Percentiles rank a stretch among this genome's conserved stretches.
Evolutionary conservation across 345 rosid species (phyloP).

Genomic region (Schrenkiella parvula): DNA sequence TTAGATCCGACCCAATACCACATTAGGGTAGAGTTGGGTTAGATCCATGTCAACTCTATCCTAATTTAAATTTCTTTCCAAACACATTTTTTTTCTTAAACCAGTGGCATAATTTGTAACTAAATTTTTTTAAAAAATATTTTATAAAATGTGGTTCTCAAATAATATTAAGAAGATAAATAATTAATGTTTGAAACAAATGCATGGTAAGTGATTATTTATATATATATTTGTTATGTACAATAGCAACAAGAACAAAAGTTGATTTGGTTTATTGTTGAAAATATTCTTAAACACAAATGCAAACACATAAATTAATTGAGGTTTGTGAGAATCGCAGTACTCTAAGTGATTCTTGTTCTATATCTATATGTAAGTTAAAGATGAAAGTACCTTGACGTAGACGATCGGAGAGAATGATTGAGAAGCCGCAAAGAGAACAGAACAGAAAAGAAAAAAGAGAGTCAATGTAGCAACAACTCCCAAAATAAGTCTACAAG

Average conservation of each 20-base stretch:
- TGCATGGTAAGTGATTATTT: neutral
- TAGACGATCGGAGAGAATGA: slow-evolving; percentile 47
- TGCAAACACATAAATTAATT: neutral
- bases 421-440: slow-evolving; percentile 71
- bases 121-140: too few species aligned
- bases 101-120: too few species aligned
- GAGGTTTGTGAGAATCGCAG: neutral
- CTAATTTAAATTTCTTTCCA: too few species aligned
- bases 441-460: slow-evolving; percentile 54
- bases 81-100: too few species aligned
- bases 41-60: too few species aligned
- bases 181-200: neutral
- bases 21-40: too few species aligned
- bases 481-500: slow-evolving; percentile 57
- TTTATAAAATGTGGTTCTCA: too few species aligned
- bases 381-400: slow-evolving; percentile 49
- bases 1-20: too few species aligned
- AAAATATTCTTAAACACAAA: neutral
- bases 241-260: neutral
- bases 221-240: neutral
- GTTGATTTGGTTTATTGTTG: neutral
- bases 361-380: neutral
- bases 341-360: neutral
- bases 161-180: too few species aligned
- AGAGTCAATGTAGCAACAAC: slow-evolving; percentile 39